Evolutionary conservation across 345 rosid species (phyloP).

Genomic region (Leavenworthia alabamica): DNA sequence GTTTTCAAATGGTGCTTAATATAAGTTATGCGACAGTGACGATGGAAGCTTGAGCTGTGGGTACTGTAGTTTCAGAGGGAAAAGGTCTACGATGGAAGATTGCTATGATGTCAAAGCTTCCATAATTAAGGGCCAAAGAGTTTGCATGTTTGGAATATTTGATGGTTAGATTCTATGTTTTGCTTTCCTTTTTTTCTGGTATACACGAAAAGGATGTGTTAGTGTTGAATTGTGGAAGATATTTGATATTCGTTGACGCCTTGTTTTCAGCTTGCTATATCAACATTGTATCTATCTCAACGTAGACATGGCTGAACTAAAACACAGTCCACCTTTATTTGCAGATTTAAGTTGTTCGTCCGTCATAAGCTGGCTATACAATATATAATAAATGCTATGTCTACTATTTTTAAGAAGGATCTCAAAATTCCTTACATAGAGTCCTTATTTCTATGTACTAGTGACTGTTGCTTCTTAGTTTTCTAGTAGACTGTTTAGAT

Average conservation of each 20-base stretch:
- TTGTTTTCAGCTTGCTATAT: constrained; percentile 4
- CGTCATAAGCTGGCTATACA: neutral
- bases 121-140: constrained; percentile 58
- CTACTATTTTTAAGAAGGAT: neutral
- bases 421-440: neutral
- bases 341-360: neutral
- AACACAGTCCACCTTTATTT: constrained; percentile 1
- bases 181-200: neutral
- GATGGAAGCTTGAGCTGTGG: constrained; percentile 92
- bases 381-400: neutral
- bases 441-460: neutral
- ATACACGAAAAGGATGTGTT: neutral
- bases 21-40: constrained; percentile 50
- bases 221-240: neutral
- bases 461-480: neutral
- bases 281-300: neutral
- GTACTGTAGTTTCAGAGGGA: constrained; percentile 89
- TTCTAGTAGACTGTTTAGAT: constrained; percentile 2
- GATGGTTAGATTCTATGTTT: constrained; percentile 60
- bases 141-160: constrained; percentile 94
- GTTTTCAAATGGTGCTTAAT: neutral
- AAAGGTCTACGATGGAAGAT: constrained; percentile 95
- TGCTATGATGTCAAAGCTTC: constrained; percentile 73
- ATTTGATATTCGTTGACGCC: neutral
- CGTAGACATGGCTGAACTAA: constrained; percentile 2